These are phyloP conservation scores for Cryphonectria parasitica DNA, from an alignment of 2,329 filamentous ascomycete species.

Conservation along the genomic window DNA sequence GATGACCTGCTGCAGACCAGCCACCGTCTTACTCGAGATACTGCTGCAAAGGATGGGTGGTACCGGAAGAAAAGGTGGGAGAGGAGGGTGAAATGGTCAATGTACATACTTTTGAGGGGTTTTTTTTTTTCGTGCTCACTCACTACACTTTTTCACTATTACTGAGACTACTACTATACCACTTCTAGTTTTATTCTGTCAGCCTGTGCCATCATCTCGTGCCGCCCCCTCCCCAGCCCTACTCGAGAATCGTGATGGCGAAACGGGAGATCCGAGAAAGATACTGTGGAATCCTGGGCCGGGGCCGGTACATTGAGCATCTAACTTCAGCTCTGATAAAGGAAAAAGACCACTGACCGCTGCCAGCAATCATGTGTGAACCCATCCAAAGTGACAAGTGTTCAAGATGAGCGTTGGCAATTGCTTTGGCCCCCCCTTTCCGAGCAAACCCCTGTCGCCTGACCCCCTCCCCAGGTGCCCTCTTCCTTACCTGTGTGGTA, in stretches of 20 bases:
- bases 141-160: not conserved
- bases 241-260: constrained; percentile 1
- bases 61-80: not conserved
- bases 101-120: not conserved
- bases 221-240: not conserved
- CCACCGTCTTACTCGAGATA: not conserved
- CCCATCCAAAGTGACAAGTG: constrained; percentile 11
- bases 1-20: not conserved
- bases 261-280: constrained; percentile 10
- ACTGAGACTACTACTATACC: not conserved
- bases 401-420: not conserved
- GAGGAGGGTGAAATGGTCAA: not conserved
- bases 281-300: constrained; percentile 2
- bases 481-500: constrained; percentile 3
- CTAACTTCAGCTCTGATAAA: not conserved
- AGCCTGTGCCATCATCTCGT: not conserved
- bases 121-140: not conserved
- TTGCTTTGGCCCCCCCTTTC: constrained; percentile 7
- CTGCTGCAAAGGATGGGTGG: not conserved
- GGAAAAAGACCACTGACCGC: not conserved
- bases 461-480: not conserved
- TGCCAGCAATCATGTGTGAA: not conserved
- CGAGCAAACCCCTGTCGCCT: not conserved
- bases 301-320: not conserved
- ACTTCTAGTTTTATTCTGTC: not conserved